phyloP scores from a whole-genome alignment of 2,329 filamentous ascomycete genomes.

The Fusarium proliferatum region DNA sequence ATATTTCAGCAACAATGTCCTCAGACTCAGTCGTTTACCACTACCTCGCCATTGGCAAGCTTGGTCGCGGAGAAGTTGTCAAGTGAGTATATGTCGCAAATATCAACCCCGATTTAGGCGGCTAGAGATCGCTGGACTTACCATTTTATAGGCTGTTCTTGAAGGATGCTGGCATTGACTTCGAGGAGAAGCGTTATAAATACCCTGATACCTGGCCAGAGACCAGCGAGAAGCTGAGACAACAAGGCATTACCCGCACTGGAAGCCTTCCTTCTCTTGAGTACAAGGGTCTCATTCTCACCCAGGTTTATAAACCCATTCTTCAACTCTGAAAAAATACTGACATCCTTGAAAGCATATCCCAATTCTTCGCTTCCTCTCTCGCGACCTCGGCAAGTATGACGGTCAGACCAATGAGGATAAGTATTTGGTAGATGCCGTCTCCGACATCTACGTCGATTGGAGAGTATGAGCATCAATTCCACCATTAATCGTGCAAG shows the following conservation, averaged over 20 bases:
- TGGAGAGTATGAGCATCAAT: slow-evolving; percentile 5
- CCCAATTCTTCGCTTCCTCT: slow-evolving; percentile 13
- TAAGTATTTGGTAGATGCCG: slow-evolving; percentile 23
- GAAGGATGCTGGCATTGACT: slow-evolving; percentile 29
- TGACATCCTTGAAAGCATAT: background rate
- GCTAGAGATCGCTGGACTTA: background rate
- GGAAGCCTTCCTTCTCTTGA: slow-evolving; percentile 51
- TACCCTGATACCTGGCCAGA: slow-evolving; percentile 24
- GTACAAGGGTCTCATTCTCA: slow-evolving; percentile 48
- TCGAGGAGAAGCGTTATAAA: slow-evolving; percentile 31
- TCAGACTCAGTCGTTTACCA: slow-evolving; percentile 33
- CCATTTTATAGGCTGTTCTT: slow-evolving; percentile 18
- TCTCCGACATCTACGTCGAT: slow-evolving; percentile 13
- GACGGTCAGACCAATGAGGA: slow-evolving; percentile 20
- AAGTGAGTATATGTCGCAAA: slow-evolving; percentile 19
- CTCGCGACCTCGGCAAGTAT: slow-evolving; percentile 29
- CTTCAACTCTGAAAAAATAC: too few relatives aligned
- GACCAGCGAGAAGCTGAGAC: slow-evolving; percentile 43
- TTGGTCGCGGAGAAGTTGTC: slow-evolving; percentile 46
- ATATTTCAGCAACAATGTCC: background rate
- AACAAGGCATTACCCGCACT: slow-evolving; percentile 45
- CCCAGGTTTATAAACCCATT: slow-evolving; percentile 14
- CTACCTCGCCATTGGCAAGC: slow-evolving; percentile 42
- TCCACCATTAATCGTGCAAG: fast-evolving
- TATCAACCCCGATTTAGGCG: fast-evolving